A percentile compares a stretch with the other conserved stretches of the same genome.
Evolutionary conservation across 2,329 filamentous ascomycete genomes (phyloP).

Genomic region (Colletotrichum coccodes): DNA sequence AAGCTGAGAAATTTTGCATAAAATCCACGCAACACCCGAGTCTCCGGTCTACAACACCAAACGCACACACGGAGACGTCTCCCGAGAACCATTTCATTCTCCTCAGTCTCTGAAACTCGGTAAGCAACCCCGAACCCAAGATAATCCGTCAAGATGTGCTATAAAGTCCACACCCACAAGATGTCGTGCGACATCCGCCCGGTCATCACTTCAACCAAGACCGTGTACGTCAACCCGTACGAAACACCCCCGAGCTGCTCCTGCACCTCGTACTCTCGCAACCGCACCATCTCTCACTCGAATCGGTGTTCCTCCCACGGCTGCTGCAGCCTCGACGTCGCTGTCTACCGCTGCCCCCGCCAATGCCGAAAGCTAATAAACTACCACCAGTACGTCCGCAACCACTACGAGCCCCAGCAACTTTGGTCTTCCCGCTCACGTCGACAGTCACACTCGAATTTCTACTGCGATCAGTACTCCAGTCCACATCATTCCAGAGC

Average conservation of each 20-base stretch:
- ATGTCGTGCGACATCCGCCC: conserved; percentile 43
- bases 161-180: conserved; percentile 38
- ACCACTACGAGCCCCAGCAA: neutral
- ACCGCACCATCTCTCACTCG: neutral
- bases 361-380: conserved; percentile 2
- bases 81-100: neutral
- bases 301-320: conserved; percentile 39
- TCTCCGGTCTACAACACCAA: no score
- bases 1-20: no score
- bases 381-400: conserved; percentile 23
- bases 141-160: conserved; percentile 28
- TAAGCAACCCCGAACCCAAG: neutral
- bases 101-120: neutral
- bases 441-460: conserved; percentile 32
- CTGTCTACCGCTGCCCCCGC: conserved; percentile 32
- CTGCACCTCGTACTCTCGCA: conserved; percentile 27
- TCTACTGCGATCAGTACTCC: conserved; percentile 27
- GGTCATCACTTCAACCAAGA: conserved; percentile 37
- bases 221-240: conserved; percentile 39
- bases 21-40: neutral
- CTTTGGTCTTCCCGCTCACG: conserved; percentile 33
- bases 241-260: conserved; percentile 33
- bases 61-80: no score
- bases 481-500: neutral
- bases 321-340: conserved; percentile 38